These are phyloP conservation scores for Zygotorulaspora mrakii DNA, from an alignment of 1,139 yeast genomes.

Conservation along the genomic window DNA sequence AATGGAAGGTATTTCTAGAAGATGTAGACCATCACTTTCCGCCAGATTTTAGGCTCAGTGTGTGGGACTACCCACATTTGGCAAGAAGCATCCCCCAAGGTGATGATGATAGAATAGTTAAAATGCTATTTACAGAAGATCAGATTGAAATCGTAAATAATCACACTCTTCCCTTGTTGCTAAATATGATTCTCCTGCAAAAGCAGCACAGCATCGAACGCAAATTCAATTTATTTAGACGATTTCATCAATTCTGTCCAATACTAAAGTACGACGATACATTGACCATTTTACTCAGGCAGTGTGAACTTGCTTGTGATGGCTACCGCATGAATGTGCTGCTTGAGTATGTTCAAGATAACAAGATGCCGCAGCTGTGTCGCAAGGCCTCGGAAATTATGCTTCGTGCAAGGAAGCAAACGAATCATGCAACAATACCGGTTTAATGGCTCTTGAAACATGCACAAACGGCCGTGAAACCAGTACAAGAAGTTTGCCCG, in stretches of 20 bases:
- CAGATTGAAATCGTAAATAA: slow-evolving; percentile 22
- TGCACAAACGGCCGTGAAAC: no score
- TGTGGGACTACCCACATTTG: slow-evolving; percentile 32
- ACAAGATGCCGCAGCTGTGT: slow-evolving; percentile 7
- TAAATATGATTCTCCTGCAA: slow-evolving; percentile 29
- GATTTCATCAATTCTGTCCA: slow-evolving; percentile 14
- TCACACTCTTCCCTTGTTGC: slow-evolving; percentile 23
- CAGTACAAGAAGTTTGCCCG: no score
- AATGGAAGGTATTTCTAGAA: slow-evolving; percentile 34
- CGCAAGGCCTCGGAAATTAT: slow-evolving; percentile 13
- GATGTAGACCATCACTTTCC: slow-evolving; percentile 28
- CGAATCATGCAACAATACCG: no score
- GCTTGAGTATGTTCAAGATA: slow-evolving; percentile 13
- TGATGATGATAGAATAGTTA: slow-evolving; percentile 11
- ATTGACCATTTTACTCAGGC: slow-evolving; percentile 15
- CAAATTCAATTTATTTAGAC: slow-evolving; percentile 16
- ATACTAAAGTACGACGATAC: slow-evolving; percentile 19
- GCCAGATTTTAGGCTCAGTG: slow-evolving; percentile 13
- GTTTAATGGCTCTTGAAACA: no score
- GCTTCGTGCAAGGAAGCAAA: slow-evolving; percentile 9
- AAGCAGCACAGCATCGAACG: slow-evolving; percentile 8
- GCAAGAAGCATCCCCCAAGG: slow-evolving; percentile 16
- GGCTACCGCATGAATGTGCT: slow-evolving; percentile 14
- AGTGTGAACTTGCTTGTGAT: slow-evolving; percentile 11
- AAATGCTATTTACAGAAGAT: slow-evolving; percentile 23